phyloP scores from a whole-genome alignment of 768 basidiomycete species.

The Termitomyces sp. region DNA sequence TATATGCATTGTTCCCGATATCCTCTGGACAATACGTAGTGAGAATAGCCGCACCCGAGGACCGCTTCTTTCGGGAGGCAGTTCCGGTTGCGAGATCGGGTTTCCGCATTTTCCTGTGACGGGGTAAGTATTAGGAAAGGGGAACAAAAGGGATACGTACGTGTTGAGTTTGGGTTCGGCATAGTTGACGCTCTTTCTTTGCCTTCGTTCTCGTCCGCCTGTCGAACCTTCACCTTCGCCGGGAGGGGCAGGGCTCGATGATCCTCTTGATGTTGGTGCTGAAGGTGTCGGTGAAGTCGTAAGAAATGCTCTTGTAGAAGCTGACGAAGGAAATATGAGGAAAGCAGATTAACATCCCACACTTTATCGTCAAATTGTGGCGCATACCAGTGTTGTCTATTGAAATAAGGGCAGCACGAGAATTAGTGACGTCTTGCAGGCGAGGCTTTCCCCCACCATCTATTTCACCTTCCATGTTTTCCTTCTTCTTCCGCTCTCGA shows the following conservation, averaged over 20 bases:
- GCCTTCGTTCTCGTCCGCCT: conserved; percentile 49
- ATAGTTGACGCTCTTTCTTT: conserved; percentile 80
- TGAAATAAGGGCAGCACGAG: conserved; percentile 37
- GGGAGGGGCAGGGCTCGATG: conserved; percentile 36
- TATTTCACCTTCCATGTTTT: conserved; percentile 23
- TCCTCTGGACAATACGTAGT: conserved; percentile 23
- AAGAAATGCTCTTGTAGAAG: conserved; percentile 14
- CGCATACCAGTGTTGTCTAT: conserved; percentile 37
- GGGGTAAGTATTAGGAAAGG: neutral
- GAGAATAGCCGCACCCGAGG: conserved; percentile 36
- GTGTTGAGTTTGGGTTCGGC: conserved; percentile 86
- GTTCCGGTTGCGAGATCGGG: conserved; percentile 50
- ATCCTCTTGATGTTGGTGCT: conserved; percentile 44
- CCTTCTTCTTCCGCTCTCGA: conserved; percentile 31
- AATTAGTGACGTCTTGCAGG: conserved; percentile 63
- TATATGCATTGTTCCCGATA: conserved; percentile 25
- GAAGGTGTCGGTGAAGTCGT: conserved; percentile 31
- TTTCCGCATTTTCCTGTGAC: conserved; percentile 80
- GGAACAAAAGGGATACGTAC: conserved; percentile 36
- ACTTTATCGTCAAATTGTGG: neutral
- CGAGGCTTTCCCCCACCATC: conserved; percentile 39
- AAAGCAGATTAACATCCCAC: neutral
- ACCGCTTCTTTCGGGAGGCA: conserved; percentile 37
- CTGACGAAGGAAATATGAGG: conserved; percentile 11
- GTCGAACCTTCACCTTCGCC: conserved; percentile 24